Evolutionary conservation across 331 rosid species (phyloP).

Genomic region (Cydonia oblonga): DNA sequence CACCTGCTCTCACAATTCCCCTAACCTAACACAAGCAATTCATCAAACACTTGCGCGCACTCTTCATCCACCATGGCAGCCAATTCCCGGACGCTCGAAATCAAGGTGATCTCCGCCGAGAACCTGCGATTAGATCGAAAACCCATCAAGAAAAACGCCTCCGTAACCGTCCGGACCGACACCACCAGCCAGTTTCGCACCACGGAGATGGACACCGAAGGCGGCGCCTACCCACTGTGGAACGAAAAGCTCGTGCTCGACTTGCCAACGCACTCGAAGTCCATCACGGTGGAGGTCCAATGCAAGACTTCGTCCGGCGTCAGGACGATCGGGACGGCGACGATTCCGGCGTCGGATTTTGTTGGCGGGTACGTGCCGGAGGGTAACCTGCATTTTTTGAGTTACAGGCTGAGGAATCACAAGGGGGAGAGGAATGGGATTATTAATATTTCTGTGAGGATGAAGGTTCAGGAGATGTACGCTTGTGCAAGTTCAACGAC

Average conservation of each 20-base stretch:
- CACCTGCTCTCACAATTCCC: no score
- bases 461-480: neutral
- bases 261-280: slow-evolving; percentile 14
- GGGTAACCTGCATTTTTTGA: slow-evolving; percentile 28
- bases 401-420: slow-evolving; percentile 46
- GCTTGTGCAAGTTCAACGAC: neutral
- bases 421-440: slow-evolving; percentile 48
- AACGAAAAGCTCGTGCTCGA: slow-evolving; percentile 15
- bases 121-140: slow-evolving; percentile 15
- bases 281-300: slow-evolving; percentile 38
- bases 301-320: slow-evolving; percentile 18
- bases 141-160: slow-evolving; percentile 22
- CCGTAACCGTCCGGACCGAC: slow-evolving; percentile 15
- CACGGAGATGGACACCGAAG: slow-evolving; percentile 19
- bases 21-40: no score
- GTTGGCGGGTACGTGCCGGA: slow-evolving; percentile 27
- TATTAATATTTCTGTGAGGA: slow-evolving; percentile 39
- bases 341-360: slow-evolving; percentile 42
- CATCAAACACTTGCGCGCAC: neutral
- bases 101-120: slow-evolving; percentile 35
- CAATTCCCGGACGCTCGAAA: slow-evolving; percentile 13
- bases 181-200: neutral
- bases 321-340: slow-evolving; percentile 35
- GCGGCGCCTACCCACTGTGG: slow-evolving; percentile 32
- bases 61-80: neutral